These are phyloP conservation scores for Apophysomyces elegans DNA, from an alignment of 371 early-diverging fungal species.

Conservation along the genomic window DNA sequence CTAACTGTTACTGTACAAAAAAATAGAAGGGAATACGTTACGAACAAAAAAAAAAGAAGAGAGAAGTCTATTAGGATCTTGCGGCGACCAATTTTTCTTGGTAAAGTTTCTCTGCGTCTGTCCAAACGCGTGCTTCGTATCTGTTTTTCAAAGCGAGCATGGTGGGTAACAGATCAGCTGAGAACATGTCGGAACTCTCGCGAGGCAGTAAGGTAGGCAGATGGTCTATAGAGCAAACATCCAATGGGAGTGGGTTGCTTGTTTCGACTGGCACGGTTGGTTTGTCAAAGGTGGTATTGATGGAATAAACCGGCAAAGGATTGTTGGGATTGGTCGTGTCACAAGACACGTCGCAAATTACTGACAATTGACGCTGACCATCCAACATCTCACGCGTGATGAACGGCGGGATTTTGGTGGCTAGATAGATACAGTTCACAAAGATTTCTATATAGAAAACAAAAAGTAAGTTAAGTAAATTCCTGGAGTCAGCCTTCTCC, in stretches of 20 bases:
- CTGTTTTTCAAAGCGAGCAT: conserved; percentile 72
- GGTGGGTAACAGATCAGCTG: conserved; percentile 83
- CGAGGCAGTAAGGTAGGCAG: conserved; percentile 94
- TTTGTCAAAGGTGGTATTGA: conserved; percentile 92
- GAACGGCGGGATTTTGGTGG: conserved; percentile 92
- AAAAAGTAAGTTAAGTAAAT: background rate
- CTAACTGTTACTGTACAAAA: conserved; percentile 3
- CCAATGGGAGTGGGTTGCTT: conserved; percentile 69
- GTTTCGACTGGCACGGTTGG: conserved; percentile 77
- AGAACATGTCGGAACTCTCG: conserved; percentile 90
- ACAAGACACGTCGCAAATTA: conserved; percentile 94
- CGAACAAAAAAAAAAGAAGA: background rate
- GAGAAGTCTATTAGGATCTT: conserved; percentile 14
- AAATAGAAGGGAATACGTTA: background rate
- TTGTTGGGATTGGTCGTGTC: conserved; percentile 97
- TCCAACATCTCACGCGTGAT: conserved; percentile 81
- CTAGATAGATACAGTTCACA: conserved; percentile 98
- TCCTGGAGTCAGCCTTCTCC: background rate
- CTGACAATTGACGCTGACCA: conserved; percentile 72
- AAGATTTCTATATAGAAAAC: conserved; percentile 72
- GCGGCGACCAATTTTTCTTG: conserved; percentile 69
- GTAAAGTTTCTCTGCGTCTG: conserved; percentile 83
- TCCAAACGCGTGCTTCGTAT: conserved; percentile 80
- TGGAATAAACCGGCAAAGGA: conserved; percentile 92
- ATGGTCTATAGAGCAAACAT: conserved; percentile 96